A percentile compares a stretch with the other conserved stretches of the same genome.
Evolutionary conservation across 1,284 basidiomycete genomes (phyloP).

Genomic region (Macrocystidia cucumis): DNA sequence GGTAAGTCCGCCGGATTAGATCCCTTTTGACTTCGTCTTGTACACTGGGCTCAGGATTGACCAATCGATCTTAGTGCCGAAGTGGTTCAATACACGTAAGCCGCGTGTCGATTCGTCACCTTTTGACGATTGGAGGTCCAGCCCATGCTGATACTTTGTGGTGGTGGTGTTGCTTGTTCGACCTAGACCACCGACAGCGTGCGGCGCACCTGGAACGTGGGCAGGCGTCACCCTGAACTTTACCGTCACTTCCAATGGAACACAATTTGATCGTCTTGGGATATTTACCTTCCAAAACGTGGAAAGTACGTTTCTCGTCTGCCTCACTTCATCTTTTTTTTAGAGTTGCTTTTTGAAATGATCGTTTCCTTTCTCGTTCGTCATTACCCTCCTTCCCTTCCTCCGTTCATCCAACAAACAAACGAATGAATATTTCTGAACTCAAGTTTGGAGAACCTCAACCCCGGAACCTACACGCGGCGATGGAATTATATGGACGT

Average conservation of each 20-base stretch:
- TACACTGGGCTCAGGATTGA: conserved; percentile 6
- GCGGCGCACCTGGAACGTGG: conserved; percentile 67
- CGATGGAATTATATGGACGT: conserved; percentile 74
- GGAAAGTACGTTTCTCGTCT: conserved; percentile 50
- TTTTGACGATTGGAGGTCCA: conserved; percentile 4
- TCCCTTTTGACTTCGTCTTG: conserved; percentile 12
- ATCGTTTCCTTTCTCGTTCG: no score
- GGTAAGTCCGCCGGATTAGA: conserved; percentile 28
- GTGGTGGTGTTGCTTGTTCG: no score
- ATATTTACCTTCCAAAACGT: conserved; percentile 70
- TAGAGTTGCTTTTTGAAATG: no score
- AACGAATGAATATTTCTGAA: not conserved
- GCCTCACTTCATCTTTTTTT: conserved; percentile 1
- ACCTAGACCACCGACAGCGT: conserved; percentile 67
- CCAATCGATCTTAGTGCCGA: conserved; percentile 39
- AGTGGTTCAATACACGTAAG: conserved; percentile 57
- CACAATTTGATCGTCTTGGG: conserved; percentile 69
- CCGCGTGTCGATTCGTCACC: conserved; percentile 3
- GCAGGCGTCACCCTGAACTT: conserved; percentile 66
- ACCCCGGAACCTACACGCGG: conserved; percentile 66
- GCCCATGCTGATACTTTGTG: no score
- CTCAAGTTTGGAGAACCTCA: conserved; percentile 66
- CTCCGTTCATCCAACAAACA: no score
- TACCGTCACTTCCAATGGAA: conserved; percentile 73
- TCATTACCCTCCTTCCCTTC: no score